Conservation (phyloP, 2,329 filamentous ascomycete genomes). For the Colletotrichum filicis region DNA sequence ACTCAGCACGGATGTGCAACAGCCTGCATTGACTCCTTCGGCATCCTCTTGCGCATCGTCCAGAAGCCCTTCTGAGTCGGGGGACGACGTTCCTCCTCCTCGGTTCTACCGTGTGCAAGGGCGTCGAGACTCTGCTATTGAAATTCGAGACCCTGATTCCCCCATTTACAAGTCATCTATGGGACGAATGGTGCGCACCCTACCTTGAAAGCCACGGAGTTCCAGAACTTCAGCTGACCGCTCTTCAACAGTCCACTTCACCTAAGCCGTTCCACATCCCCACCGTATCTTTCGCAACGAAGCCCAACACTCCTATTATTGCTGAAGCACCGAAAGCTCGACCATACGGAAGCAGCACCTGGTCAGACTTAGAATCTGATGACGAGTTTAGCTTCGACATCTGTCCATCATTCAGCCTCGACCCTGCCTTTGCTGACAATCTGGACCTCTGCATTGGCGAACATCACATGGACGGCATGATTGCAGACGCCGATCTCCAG, state of each 20-base stretch:
- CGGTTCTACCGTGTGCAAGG: constrained; percentile 31
- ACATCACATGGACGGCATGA: constrained; percentile 6
- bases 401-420: constrained; percentile 3
- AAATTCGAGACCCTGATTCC: constrained; percentile 30
- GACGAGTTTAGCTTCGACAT: constrained; percentile 15
- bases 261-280: constrained; percentile 17
- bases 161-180: constrained; percentile 28
- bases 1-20: constrained; percentile 5
- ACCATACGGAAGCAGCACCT: background rate
- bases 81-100: constrained; percentile 18
- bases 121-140: constrained; percentile 30
- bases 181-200: constrained; percentile 6
- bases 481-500: constrained; percentile 16
- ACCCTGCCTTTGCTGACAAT: background rate
- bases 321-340: background rate
- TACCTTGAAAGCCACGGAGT: too few relatives aligned
- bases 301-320: background rate
- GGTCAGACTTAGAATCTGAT: constrained; percentile 28
- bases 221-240: background rate
- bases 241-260: constrained; percentile 4
- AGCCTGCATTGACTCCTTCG: constrained; percentile 28
- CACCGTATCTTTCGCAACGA: constrained; percentile 25
- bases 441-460: constrained; percentile 18
- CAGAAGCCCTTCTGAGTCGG: constrained; percentile 28
- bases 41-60: constrained; percentile 29